Evolutionary conservation across 2,329 filamentous ascomycete genomes (phyloP), one percentile per base, ranked within the genome.

Genomic region (Exserohilum turcica): DNA sequence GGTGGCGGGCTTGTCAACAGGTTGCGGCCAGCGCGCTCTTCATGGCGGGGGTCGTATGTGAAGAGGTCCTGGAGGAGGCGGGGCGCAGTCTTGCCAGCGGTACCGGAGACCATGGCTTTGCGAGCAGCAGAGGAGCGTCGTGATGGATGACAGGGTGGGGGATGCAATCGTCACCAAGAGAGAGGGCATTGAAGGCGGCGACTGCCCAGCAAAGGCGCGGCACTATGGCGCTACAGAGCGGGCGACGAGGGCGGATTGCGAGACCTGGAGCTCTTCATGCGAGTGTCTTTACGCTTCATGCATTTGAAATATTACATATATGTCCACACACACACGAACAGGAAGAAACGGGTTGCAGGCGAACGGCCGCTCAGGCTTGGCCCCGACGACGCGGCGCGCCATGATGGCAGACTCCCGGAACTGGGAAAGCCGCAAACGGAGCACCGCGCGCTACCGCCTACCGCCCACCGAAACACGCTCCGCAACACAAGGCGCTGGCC

Each of bases 1-100:
- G 82, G 83, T 38, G 85, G 82, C 19, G 81, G 74, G 54, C 85
- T 80, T 36, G 82, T 80, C 40, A 90, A 80, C 44, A 87, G 71
- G 66, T 85, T 84, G 59, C 78, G 78, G 49, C 78, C 79, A 24
- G 68, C 70, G 5, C 63, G 61, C 28, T 76, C 74, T 60, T 81
- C 79, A 54, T 68, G 64, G 54, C 77, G 74, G 12, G 82, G 79
- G 57, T 84, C 80, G 65, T 83, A 82, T 43, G 73, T 72, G 49
- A 78, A 69, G 60, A 84, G 77, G 64, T 84, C 81, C 59, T 80
- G 76, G 54, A 79, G 74, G 52, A 82, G 76, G 60, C 75, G 77
- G 48, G 78, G 80, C 52, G 80, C 78, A 59, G 78, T 79, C 70
- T 81, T 81, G 60, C 78, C 77, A 74, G 64, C 66, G 78, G n/a